Percentiles rank a stretch among this genome's conserved stretches.
phyloP scores from a whole-genome alignment of 1,139 yeast genomes.

The Sugiyamaella paludigena region DNA sequence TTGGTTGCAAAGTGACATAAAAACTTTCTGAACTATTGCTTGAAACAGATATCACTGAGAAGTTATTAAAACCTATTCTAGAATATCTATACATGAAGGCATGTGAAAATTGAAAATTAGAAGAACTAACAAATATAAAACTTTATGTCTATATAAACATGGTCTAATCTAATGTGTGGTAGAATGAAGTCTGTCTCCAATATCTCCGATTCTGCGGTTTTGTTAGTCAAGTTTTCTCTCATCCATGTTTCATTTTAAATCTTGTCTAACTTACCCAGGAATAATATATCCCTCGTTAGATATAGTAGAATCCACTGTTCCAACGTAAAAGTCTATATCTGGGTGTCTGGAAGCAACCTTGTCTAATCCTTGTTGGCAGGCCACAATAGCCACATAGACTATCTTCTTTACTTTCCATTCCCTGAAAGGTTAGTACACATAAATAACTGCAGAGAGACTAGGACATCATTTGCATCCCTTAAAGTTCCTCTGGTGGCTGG shows the following conservation, averaged over 20 bases:
- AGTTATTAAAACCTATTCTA: not conserved
- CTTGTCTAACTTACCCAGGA: constrained; percentile 31
- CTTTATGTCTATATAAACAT: not conserved
- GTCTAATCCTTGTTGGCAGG: constrained; percentile 31
- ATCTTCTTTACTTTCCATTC: constrained; percentile 39
- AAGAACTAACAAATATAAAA: not conserved
- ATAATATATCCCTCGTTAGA: constrained; percentile 34
- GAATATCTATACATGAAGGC: not conserved
- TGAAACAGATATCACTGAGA: too few species aligned
- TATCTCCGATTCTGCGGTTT: constrained; percentile 33
- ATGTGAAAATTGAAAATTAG: not conserved
- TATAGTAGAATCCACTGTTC: constrained; percentile 32
- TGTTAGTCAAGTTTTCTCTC: constrained; percentile 1
- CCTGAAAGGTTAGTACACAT: constrained; percentile 2
- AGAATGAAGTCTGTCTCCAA: constrained; percentile 36
- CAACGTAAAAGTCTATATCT: constrained; percentile 35
- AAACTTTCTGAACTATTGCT: too few species aligned
- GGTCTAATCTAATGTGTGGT: constrained; percentile 4
- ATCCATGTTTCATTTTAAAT: too few species aligned
- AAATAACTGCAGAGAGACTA: too few species aligned
- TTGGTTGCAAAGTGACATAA: not conserved
- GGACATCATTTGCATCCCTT: too few species aligned
- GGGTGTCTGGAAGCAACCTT: constrained; percentile 26
- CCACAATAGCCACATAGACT: constrained; percentile 33
- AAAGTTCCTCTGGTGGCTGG: not conserved